Base-by-base conservation (phyloP, 108 stramenopile genomes). In the Conticribra weissflogii region DNA sequence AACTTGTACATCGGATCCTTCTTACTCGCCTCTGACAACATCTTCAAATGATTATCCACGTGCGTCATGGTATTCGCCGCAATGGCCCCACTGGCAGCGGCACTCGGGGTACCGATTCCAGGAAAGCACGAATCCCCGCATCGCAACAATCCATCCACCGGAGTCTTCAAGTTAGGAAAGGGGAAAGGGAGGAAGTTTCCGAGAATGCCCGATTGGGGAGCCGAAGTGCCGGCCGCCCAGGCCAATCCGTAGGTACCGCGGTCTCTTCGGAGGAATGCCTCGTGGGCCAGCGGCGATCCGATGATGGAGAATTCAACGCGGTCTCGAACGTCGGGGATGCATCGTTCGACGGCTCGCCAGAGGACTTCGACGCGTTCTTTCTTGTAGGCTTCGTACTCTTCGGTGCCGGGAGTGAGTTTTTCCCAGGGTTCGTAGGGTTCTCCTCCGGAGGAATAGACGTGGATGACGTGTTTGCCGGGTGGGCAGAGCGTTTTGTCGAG, bases 391-490 rank as follows among this genome's bases (percentile, higher is more conserved):
- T 96, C 90, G 74, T 97, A 97, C 59, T 95, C 96, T n/a, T 75
- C 66, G 7, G 83, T 63, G 14, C 84, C 84, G 8, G 92, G 90
- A 19, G 82, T 85, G n/a, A 97, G 86, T 58, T 94, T 93, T 62
- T 96, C 95, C 96, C 96, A 97, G 31, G 90, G 89, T 61, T 96
- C 96, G 74, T 97, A 97, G 15, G 97, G 96, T 63, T 96, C 96
- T 54, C 96, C 95, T 17, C 95, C 97, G 25, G 93, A 92, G 27
- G 95, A 90, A 66, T 96, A 96, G 19, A 95, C 95, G 67, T 97
- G 97, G 41, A 97, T 93, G 45, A 96, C 95, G 71, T 97, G 97
- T 68, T 97, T 95, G 29, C 97, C 97, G 53, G 84, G 82, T 41
- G 97, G 97, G 54, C 96, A 96, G 15, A 97, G 78, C 45, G 88